A percentile compares a stretch with the other conserved stretches of the same genome.
Evolutionary conservation across 208 protist species (phyloP).

Genomic region (Leishmania gerbilli): DNA sequence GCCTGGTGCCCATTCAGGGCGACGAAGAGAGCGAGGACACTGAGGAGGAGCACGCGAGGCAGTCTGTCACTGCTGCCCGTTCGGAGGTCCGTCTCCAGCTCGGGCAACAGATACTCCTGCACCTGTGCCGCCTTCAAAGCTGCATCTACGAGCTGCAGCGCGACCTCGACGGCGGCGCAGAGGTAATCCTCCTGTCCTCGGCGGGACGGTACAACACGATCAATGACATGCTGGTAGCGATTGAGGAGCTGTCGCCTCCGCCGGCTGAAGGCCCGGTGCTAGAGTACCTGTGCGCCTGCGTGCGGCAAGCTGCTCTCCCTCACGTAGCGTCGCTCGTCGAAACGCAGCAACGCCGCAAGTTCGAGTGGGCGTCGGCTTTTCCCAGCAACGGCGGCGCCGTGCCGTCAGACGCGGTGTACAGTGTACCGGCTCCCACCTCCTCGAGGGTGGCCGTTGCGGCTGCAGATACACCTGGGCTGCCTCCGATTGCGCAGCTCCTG

Average conservation of each 20-base stretch:
- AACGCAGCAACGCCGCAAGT: slow-evolving; percentile 36
- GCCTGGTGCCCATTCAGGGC: slow-evolving; percentile 6
- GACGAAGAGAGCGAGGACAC: slow-evolving; percentile 18
- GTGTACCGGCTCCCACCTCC: background rate
- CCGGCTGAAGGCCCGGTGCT: background rate
- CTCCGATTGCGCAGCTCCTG: slow-evolving; percentile 36
- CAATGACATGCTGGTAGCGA: slow-evolving; percentile 60
- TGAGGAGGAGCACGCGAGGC: slow-evolving; percentile 24
- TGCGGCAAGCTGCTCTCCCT: slow-evolving; percentile 48
- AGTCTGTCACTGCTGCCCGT: background rate
- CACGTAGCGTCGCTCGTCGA: slow-evolving; percentile 45
- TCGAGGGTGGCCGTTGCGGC: background rate
- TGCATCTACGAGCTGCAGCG: slow-evolving; percentile 66
- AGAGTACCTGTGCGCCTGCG: slow-evolving; percentile 30
- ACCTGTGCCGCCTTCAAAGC: slow-evolving; percentile 72
- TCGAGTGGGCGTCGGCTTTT: slow-evolving; percentile 2
- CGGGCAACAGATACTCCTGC: slow-evolving; percentile 64
- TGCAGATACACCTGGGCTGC: background rate
- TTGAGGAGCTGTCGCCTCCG: slow-evolving; percentile 45
- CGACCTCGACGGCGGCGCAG: slow-evolving; percentile 69
- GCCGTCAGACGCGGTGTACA: slow-evolving; percentile 22
- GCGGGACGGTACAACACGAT: slow-evolving; percentile 70
- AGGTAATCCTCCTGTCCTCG: slow-evolving; percentile 63
- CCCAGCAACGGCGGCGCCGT: slow-evolving; percentile 1
- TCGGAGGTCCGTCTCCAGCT: slow-evolving; percentile 36